Evolutionary conservation across 129 eudicot genomes (phyloP), one percentile per base, ranked within the genome.

Genomic region (Centrapalus pauciflorus): DNA sequence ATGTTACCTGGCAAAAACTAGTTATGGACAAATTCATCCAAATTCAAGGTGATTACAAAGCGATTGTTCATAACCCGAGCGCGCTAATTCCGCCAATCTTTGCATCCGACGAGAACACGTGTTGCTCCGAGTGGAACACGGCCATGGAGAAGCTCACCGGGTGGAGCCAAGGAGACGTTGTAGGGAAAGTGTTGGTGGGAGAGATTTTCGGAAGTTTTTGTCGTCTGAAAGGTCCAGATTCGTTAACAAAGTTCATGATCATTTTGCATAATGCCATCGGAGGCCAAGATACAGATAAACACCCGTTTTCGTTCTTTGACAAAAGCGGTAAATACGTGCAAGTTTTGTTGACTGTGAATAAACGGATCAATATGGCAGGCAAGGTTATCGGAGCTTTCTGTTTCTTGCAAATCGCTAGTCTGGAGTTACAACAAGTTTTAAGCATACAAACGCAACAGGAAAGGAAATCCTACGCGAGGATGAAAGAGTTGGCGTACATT

Each of bases 61-160:
- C 92, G 52, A 88, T 93, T 34, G 70, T 93, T 28, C 98, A 93
- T 43, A 93, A 74, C 66, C 96, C 92, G 9, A 81, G 75, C 74
- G 81, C 95, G 26, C 58, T 93, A 41, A 93, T 88, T n/a, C 98
- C 98, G 12, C 95, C 98, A 11, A 93, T 93, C 64, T 93, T 93
- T 78, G 96, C 89, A 32, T 88, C 90, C 25, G 98, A 93, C 62
- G 92, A 88, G 62, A 88, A 88, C 77, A 83, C 92, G 0, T 77
- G 84, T 60, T 93, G 98, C 81, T 82, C 85, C 34, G 98, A 93
- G 55, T 93, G 98, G 98, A 93, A 93, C 52, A 65, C 74, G 0
- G 98, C 96, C 26, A 83, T 93, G 96, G 95, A 88, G 43, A 82
- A 86, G 38, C 91, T 88, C 66, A 88, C 96, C 6, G 98, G 98